phyloP scores from a whole-genome alignment of 2,329 filamentous ascomycete genomes.

The Emergomyces orientalis region DNA sequence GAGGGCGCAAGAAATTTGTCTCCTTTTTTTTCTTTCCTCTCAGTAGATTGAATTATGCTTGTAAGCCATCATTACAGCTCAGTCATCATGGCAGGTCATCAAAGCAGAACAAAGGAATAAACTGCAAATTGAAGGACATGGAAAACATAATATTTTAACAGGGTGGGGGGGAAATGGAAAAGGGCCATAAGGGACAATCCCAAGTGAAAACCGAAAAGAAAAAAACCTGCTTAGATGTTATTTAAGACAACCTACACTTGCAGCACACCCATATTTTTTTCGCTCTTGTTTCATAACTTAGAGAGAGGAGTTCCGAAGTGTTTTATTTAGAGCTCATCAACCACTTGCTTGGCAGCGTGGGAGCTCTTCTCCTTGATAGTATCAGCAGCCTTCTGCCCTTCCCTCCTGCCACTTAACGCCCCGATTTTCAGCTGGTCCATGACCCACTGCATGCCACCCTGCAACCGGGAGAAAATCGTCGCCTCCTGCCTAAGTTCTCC shows the following conservation, averaged over 20 bases:
- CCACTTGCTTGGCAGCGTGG: neutral
- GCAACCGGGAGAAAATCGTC: slow-evolving; percentile 57
- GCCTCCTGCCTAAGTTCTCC: slow-evolving; percentile 56
- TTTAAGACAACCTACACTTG: slow-evolving; percentile 6
- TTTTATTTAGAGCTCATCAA: slow-evolving; percentile 1
- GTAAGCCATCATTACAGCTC: neutral
- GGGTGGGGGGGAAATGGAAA: neutral
- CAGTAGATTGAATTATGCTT: neutral
- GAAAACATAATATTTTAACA: neutral
- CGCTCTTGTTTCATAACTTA: neutral
- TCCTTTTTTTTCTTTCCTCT: neutral
- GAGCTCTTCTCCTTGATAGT: slow-evolving; percentile 33
- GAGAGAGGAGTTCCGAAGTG: neutral
- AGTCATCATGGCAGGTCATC: neutral
- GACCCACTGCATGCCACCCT: slow-evolving; percentile 39
- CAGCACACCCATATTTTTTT: neutral
- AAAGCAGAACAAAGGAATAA: neutral
- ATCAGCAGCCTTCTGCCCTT: slow-evolving; percentile 43
- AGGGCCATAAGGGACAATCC: neutral
- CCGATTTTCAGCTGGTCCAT: slow-evolving; percentile 42
- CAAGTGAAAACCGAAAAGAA: neutral
- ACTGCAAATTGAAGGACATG: neutral
- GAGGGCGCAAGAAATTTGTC: neutral
- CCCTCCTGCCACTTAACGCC: slow-evolving; percentile 38
- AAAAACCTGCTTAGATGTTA: neutral